Percentiles rank a stretch among this genome's conserved stretches.
These are phyloP conservation scores for Basidiobolus meristosporus DNA, from an alignment of 371 early-diverging fungal species.

Conservation along the genomic window DNA sequence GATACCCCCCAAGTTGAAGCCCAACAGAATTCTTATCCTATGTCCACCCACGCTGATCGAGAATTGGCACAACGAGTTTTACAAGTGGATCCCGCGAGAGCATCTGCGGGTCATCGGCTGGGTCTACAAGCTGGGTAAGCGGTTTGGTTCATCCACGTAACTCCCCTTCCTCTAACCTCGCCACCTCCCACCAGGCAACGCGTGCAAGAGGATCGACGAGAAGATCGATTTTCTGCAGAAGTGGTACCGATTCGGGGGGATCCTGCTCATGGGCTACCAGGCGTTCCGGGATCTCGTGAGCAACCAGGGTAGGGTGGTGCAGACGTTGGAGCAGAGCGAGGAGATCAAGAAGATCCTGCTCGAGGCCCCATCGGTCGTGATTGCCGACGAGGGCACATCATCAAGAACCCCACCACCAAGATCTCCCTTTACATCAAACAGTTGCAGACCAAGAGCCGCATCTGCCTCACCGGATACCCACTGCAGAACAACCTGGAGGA, in stretches of 20 bases:
- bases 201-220: too few species aligned
- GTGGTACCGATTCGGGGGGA: conserved; percentile 20
- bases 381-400: conserved; percentile 78
- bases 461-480: conserved; percentile 79
- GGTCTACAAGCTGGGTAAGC: background rate
- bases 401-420: conserved; percentile 24
- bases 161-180: too few species aligned
- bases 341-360: conserved; percentile 10
- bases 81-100: conserved; percentile 31
- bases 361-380: conserved; percentile 45
- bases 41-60: conserved; percentile 51
- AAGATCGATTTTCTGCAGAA: too few species aligned
- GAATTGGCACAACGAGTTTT: conserved; percentile 62
- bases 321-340: background rate
- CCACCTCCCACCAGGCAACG: too few species aligned
- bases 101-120: background rate
- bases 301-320: background rate
- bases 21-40: conserved; percentile 48
- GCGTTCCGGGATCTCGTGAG: conserved; percentile 21
- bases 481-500: conserved; percentile 65
- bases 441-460: conserved; percentile 29
- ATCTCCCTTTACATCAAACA: conserved; percentile 9
- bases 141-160: background rate
- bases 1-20: conserved; percentile 18
- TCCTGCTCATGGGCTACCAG: conserved; percentile 43